Conservation (phyloP, 192 early-diverging fungal species). For the Dissophora ornata region DNA sequence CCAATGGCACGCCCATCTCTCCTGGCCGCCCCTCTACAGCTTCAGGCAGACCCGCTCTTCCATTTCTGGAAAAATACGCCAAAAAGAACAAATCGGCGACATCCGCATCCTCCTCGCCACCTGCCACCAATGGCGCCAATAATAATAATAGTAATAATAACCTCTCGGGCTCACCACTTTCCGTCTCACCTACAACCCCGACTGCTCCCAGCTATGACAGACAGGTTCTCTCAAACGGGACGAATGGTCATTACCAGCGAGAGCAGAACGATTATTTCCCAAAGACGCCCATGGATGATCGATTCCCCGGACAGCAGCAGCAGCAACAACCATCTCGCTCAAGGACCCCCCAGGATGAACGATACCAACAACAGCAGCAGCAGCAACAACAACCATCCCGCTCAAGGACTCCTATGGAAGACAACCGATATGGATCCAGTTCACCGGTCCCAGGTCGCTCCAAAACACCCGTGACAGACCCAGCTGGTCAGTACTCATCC, state of each 20-base stretch:
- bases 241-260: constrained; percentile 37
- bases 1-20: constrained; percentile 28
- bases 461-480: constrained; percentile 39
- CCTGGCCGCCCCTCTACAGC: constrained; percentile 38
- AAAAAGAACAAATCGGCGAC: constrained; percentile 45
- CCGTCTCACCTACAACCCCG: constrained; percentile 54
- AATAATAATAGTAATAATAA: constrained; percentile 31
- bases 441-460: constrained; percentile 37
- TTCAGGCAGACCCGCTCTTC: constrained; percentile 37
- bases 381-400: constrained; percentile 18
- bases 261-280: constrained; percentile 53
- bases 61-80: constrained; percentile 57
- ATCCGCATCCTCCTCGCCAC: constrained; percentile 27
- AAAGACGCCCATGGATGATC: constrained; percentile 42
- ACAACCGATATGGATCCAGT: constrained; percentile 18
- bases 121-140: constrained; percentile 20
- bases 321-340: constrained; percentile 6
- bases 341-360: not conserved
- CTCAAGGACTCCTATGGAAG: constrained; percentile 31
- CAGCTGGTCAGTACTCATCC: constrained; percentile 20
- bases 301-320: not conserved
- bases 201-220: constrained; percentile 48
- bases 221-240: constrained; percentile 37
- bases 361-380: too few species aligned
- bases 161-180: constrained; percentile 50